These are phyloP conservation scores for Clarireedia sp. DNA, from an alignment of 2,329 filamentous ascomycete species.

Conservation along the genomic window DNA sequence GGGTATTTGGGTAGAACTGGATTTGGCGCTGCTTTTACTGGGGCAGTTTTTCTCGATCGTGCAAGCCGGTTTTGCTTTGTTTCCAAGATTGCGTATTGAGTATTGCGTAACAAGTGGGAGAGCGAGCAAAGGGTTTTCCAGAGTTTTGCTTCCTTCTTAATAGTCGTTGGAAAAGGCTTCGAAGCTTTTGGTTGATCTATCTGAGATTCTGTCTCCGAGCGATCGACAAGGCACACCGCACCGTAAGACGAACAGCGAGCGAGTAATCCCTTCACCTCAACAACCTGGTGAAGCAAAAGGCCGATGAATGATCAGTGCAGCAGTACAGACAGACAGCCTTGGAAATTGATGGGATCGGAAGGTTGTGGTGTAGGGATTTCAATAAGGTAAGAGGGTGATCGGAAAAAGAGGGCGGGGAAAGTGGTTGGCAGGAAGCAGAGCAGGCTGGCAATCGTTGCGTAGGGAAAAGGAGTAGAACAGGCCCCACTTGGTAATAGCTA, in stretches of 20 bases:
- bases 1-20: not conserved
- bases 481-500: not conserved
- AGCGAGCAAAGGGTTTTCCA: not conserved
- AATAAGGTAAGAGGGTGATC: not conserved
- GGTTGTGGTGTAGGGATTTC: not conserved
- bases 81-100: not conserved
- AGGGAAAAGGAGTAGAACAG: not conserved
- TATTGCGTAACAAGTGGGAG: not conserved
- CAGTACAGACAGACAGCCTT: not conserved
- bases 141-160: too few species aligned
- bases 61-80: too few species aligned
- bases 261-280: too few species aligned
- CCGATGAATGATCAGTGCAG: not conserved
- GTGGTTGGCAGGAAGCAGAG: not conserved
- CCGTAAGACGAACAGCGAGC: too few species aligned
- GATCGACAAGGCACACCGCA: too few species aligned
- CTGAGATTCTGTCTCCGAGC: too few species aligned
- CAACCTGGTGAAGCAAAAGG: too few species aligned
- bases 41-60: too few species aligned
- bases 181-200: too few species aligned
- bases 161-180: too few species aligned
- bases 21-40: constrained; percentile 1
- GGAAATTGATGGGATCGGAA: not conserved
- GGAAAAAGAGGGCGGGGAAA: not conserved
- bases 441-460: not conserved